Conservation (phyloP, 140 eudicot species). For the Bidens hawaiensis region DNA sequence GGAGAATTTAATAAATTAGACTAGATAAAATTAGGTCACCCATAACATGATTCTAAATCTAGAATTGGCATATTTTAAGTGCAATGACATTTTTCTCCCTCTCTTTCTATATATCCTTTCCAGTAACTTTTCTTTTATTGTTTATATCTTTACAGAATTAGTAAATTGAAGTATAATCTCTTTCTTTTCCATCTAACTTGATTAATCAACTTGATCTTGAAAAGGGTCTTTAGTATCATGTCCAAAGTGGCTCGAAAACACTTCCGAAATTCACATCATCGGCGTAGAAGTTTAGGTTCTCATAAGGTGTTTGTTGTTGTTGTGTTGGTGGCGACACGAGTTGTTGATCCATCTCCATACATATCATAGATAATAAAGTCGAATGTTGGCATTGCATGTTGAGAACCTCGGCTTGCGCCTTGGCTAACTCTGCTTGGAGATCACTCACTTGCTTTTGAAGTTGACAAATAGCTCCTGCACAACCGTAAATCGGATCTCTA, state of each 20-base stretch:
- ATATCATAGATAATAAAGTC: constrained; percentile 35
- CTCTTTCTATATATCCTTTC: background rate
- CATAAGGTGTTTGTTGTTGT: constrained; percentile 26
- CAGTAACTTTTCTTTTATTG: constrained; percentile 6
- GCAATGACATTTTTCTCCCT: constrained; percentile 22
- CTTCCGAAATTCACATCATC: constrained; percentile 37
- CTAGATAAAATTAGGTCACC: constrained; percentile 41
- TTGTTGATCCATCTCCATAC: constrained; percentile 41
- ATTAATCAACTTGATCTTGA: background rate
- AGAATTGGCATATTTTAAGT: constrained; percentile 27
- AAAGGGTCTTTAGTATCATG: constrained; percentile 23
- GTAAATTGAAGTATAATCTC: constrained; percentile 28
- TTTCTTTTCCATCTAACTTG: constrained; percentile 6
- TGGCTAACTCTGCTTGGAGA: constrained; percentile 71
- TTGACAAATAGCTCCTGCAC: constrained; percentile 69
- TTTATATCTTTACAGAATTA: constrained; percentile 9
- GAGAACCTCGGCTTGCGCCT: constrained; percentile 62
- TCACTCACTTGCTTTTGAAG: constrained; percentile 66
- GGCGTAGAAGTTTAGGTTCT: constrained; percentile 33
- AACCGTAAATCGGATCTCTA: constrained; percentile 71
- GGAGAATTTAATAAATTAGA: constrained; percentile 30
- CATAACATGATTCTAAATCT: constrained; percentile 34
- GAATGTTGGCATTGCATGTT: constrained; percentile 63
- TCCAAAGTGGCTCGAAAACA: constrained; percentile 53
- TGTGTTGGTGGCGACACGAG: constrained; percentile 13